Evolutionary conservation across 1,284 basidiomycete genomes (phyloP), one percentile per base, ranked within the genome.

Genomic region (Papiliotrema fonsecae): DNA sequence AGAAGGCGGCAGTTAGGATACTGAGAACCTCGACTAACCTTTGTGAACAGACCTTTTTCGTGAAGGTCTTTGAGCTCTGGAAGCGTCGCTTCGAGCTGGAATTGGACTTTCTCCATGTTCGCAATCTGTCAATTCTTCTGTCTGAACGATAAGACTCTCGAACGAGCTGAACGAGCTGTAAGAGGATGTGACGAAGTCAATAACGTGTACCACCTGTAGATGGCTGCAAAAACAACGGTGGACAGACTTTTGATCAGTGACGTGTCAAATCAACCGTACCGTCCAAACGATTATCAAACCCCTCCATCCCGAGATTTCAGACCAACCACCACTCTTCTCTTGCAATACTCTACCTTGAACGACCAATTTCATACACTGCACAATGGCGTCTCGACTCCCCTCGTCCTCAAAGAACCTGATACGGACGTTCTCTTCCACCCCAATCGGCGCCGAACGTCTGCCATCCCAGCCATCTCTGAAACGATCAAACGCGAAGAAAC

Each of bases 51-150:
- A 54, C 82, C 82, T 74, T 87, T 90, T 61, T 91, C 82, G 58
- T 88, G 84, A 22, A 97, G 79, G 74, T 96, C 90, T 75, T 91
- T 92, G 63, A 97, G 86, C 82, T 97, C 92, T 49, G 87, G 83
- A 79, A 96, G 86, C 81, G 93, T 93, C 77, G 90, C 85, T 83
- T 96, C 92, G 70, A 94, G 87, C 75, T 93, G 85, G 64, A 88
- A 94, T 61, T 94, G 88, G 0, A 96, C 91, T 57, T 90, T 82
- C 79, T 96, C 90, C 90, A 94, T 94, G 42, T 13, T n/a, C n/a
- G n/a, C n/a, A n/a, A n/a, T n/a, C n/a, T n/a, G n/a, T n/a, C n/a
- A n/a, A n/a, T n/a, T n/a, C n/a, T n/a, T n/a, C n/a, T n/a, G n/a
- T n/a, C n/a, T n/a, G n/a, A n/a, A n/a, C n/a, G n/a, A n/a, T n/a